phyloP scores from a whole-genome alignment of 208 protist species.

The Balamuthia mandrillaris region DNA sequence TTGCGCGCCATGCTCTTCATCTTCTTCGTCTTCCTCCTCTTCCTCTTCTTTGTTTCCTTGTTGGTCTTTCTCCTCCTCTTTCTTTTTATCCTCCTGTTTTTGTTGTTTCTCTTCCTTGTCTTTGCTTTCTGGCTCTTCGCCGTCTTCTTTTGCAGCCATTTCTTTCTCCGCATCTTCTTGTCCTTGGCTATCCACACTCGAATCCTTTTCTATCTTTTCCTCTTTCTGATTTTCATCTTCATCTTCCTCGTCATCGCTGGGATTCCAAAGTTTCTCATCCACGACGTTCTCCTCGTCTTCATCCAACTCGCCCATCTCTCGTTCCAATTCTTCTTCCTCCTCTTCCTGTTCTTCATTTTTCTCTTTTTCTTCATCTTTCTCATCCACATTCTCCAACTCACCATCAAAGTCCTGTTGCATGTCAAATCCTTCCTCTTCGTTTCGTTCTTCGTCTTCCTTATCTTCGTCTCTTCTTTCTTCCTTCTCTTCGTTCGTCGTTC shows the following conservation, averaged over 20 bases:
- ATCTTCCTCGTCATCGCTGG: slow-evolving; percentile 71
- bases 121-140: slow-evolving; percentile 49
- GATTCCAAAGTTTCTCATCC: slow-evolving; percentile 77
- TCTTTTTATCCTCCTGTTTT: not conserved
- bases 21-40: slow-evolving; percentile 60
- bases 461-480: slow-evolving; percentile 13
- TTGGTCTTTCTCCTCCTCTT: not conserved
- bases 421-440: slow-evolving; percentile 32
- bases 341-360: slow-evolving; percentile 66
- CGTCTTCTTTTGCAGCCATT: not conserved
- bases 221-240: slow-evolving; percentile 62
- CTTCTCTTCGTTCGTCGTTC: slow-evolving; percentile 34
- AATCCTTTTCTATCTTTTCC: slow-evolving; percentile 74
- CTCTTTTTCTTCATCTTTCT: slow-evolving; percentile 67
- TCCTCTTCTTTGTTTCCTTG: slow-evolving; percentile 62
- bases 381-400: slow-evolving; percentile 65
- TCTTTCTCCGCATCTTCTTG: slow-evolving; percentile 77
- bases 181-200: slow-evolving; percentile 75
- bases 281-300: slow-evolving; percentile 68
- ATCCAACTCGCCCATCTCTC: slow-evolving; percentile 70
- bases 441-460: slow-evolving; percentile 11
- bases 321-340: slow-evolving; percentile 64
- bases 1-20: slow-evolving; percentile 20
- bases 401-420: slow-evolving; percentile 78
- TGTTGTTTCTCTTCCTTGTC: slow-evolving; percentile 77